Base-by-base conservation (phyloP, 352 stramenopile genomes). In the Hyaloperonospora arabidopsidis region DNA sequence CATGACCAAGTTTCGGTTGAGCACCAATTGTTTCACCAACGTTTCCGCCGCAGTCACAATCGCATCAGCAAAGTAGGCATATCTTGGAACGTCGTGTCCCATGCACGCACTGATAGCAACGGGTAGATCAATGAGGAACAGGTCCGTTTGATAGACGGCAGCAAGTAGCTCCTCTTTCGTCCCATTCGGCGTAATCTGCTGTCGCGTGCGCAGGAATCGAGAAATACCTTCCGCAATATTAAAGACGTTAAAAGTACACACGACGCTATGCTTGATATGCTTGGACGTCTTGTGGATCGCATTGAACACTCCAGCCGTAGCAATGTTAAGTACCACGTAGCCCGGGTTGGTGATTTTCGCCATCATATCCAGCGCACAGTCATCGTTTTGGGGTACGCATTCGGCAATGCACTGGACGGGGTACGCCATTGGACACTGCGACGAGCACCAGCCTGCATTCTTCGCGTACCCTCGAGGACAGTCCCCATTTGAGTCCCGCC, bases 341-440 rank as follows among this genome's bases (percentile, higher is more conserved):
- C 73, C 78, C 1, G 82, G 70, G 0, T 70, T 64, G 0, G 49
- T 66, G 13, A 84, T 38, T 54, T 89, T 87, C 39, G 50, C 39
- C 49, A 88, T 50, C 8, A 89, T 45, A 17, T 80, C 65, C 1
- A 74, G 21, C 7, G 57, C 54, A 59, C 80, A 90, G 45, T 86
- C 72, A 15, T 75, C 59, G 41, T 87, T 90, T 29, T 87, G 72
- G 3, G 74, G 78, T 32, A 89, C 70, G 43, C 80, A 89, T 46
- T 91, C 74, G 38, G 75, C 69, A 45, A 76, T 61, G 43, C 80
- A 91, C 52, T 84, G 55, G 17, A 91, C 76, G 0, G 81, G 81
- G 64, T 87, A 91, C 34, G 85, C 65, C 8, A 89, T 53, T 0
- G 81, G 81, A 36, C 81, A 91, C 49, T 87, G 64, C 0, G 78